Percentiles rank a stretch among this genome's conserved stretches.
Evolutionary conservation across 768 basidiomycete species (phyloP).

Genomic region (Solioccasus polychromus): DNA sequence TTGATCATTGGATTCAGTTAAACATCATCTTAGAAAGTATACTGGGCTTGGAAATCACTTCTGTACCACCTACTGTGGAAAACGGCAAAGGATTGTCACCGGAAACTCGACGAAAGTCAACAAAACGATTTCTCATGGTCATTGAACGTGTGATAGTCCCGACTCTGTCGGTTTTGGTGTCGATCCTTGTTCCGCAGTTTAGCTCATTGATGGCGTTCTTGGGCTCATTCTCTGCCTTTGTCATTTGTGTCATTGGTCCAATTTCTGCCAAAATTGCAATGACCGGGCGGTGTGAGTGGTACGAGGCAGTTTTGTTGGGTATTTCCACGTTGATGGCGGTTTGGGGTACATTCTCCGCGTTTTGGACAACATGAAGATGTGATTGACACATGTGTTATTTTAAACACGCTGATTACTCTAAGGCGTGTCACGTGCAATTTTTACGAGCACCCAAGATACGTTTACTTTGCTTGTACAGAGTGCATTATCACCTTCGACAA

Average conservation of each 20-base stretch:
- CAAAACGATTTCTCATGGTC: conserved; percentile 42
- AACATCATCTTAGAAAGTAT: conserved; percentile 80
- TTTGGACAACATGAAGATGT: conserved; percentile 36
- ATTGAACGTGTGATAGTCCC: conserved; percentile 61
- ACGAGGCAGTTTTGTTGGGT: conserved; percentile 56
- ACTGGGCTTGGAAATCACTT: conserved; percentile 58
- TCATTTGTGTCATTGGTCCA: conserved; percentile 76
- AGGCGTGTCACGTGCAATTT: background rate
- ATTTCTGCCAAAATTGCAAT: conserved; percentile 67
- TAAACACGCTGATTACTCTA: too few species aligned
- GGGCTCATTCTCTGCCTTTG: conserved; percentile 82
- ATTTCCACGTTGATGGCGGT: conserved; percentile 62
- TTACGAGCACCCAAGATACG: background rate
- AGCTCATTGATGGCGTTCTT: conserved; percentile 85
- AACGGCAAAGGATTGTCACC: conserved; percentile 23
- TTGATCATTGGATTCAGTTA: conserved; percentile 43
- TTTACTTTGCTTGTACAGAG: conserved; percentile 52
- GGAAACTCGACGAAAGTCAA: conserved; percentile 1
- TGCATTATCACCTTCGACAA: conserved; percentile 75
- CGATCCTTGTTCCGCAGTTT: conserved; percentile 78
- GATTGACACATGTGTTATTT: conserved; percentile 2
- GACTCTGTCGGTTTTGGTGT: conserved; percentile 58
- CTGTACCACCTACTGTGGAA: conserved; percentile 18
- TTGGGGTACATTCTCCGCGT: conserved; percentile 74
- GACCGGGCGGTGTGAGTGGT: conserved; percentile 41